Evolutionary conservation across 495 filamentous ascomycete genomes (phyloP).

Genomic region (Oidiodendron maius): DNA sequence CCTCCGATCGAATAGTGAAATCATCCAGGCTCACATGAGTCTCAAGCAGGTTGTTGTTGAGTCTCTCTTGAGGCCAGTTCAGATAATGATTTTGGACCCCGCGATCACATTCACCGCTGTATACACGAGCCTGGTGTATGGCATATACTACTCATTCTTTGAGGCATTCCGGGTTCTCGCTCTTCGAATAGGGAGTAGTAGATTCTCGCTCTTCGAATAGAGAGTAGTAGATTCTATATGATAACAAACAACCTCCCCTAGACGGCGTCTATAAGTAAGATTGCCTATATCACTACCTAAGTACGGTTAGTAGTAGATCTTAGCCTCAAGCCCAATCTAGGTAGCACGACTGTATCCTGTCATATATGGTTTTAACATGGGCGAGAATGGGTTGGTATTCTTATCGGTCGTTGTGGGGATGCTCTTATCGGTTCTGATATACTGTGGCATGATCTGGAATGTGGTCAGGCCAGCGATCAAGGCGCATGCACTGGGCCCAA

Average conservation of each 20-base stretch:
- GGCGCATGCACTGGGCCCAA: slow-evolving; percentile 35
- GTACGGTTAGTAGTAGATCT: too few relatives aligned
- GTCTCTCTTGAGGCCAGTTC: neutral
- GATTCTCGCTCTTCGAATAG: too few relatives aligned
- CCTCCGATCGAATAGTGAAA: neutral
- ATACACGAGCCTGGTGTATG: neutral
- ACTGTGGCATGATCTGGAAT: slow-evolving; percentile 35
- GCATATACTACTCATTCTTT: slow-evolving; percentile 52
- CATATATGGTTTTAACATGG: slow-evolving; percentile 54
- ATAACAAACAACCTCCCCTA: too few relatives aligned
- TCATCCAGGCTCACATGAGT: neutral
- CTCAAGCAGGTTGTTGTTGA: neutral
- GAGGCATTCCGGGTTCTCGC: too few relatives aligned
- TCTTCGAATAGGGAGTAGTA: too few relatives aligned
- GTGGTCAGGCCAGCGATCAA: slow-evolving; percentile 36
- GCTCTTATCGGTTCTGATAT: slow-evolving; percentile 37
- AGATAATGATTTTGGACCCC: neutral
- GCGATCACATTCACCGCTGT: neutral
- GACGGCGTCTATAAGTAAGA: too few relatives aligned
- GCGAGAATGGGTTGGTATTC: slow-evolving; percentile 57
- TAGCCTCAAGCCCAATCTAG: too few relatives aligned
- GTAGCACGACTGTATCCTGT: slow-evolving; percentile 57
- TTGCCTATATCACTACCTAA: too few relatives aligned
- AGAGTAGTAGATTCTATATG: too few relatives aligned
- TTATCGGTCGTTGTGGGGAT: slow-evolving; percentile 48